These are phyloP conservation scores for Entrophospora sp. DNA, from an alignment of 192 early-diverging fungal genomes.

Conservation along the genomic window DNA sequence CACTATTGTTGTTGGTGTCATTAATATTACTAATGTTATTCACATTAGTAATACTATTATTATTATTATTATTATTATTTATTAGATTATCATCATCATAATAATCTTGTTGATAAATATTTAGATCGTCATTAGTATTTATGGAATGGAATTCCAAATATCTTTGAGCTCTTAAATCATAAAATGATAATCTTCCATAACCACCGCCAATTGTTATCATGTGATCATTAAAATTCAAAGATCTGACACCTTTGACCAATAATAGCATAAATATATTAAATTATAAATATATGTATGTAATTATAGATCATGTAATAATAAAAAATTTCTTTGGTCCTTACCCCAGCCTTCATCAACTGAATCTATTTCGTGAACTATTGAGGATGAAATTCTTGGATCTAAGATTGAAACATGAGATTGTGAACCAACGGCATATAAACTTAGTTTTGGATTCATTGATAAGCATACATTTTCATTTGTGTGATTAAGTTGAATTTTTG, in stretches of 20 bases:
- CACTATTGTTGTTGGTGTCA: no score
- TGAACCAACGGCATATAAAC: constrained; percentile 32
- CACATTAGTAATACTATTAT: no score
- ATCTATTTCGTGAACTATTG: constrained; percentile 39
- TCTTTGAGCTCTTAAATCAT: constrained; percentile 44
- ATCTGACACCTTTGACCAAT: constrained; percentile 55
- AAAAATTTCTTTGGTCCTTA: neutral
- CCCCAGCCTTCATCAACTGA: constrained; percentile 61
- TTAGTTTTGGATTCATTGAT: constrained; percentile 23
- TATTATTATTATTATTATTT: no score
- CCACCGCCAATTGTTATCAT: constrained; percentile 58
- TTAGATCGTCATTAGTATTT: constrained; percentile 8
- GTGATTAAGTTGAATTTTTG: constrained; percentile 20
- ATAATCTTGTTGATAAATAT: no score
- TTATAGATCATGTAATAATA: no score
- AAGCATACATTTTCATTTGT: constrained; percentile 30
- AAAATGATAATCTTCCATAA: constrained; percentile 51
- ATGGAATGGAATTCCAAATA: constrained; percentile 36
- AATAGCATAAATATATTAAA: no score
- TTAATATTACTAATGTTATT: no score
- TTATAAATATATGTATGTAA: no score
- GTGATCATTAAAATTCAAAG: constrained; percentile 34
- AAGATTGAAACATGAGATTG: constrained; percentile 31
- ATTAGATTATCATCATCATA: no score
- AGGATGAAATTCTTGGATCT: constrained; percentile 22